Conservation (phyloP, 2,329 filamentous ascomycete genomes). For the Fusarium pseudonygamai region DNA sequence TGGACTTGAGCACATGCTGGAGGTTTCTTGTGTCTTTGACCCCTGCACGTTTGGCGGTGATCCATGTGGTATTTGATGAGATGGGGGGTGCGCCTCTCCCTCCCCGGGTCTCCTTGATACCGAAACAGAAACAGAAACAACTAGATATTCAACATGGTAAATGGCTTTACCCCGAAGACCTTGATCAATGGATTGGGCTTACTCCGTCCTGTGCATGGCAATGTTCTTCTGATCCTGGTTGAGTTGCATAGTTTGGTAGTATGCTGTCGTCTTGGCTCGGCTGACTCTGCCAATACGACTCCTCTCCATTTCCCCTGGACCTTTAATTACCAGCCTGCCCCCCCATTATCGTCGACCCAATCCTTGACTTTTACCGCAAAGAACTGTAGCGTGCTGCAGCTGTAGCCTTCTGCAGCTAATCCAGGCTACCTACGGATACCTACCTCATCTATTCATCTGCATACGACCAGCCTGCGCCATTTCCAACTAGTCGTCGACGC, state of each 20-base stretch:
- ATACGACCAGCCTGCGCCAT: conserved; percentile 22
- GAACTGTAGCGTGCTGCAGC: conserved; percentile 10
- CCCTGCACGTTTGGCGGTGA: background rate
- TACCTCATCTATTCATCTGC: conserved; percentile 12
- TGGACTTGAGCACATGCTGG: conserved; percentile 31
- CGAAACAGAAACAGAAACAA: conserved; percentile 3
- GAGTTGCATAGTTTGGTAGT: background rate
- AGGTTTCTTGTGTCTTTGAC: conserved; percentile 28
- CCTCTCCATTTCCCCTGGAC: background rate
- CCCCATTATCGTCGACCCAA: conserved; percentile 2
- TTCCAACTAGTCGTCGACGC: background rate
- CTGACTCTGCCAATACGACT: background rate
- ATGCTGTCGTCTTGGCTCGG: background rate
- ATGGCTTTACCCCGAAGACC: background rate
- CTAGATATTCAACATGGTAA: background rate
- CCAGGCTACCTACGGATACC: conserved; percentile 3
- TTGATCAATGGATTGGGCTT: background rate
- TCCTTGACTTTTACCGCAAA: conserved; percentile 15
- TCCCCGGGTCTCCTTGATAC: background rate
- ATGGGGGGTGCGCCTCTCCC: background rate
- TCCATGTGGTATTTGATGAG: conserved; percentile 21
- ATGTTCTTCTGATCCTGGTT: background rate
- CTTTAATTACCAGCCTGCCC: conserved; percentile 21
- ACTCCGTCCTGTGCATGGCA: background rate
- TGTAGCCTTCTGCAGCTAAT: conserved; percentile 5